phyloP scores from a whole-genome alignment of 768 basidiomycete genomes.

The Lepiota brunneoincarnata region DNA sequence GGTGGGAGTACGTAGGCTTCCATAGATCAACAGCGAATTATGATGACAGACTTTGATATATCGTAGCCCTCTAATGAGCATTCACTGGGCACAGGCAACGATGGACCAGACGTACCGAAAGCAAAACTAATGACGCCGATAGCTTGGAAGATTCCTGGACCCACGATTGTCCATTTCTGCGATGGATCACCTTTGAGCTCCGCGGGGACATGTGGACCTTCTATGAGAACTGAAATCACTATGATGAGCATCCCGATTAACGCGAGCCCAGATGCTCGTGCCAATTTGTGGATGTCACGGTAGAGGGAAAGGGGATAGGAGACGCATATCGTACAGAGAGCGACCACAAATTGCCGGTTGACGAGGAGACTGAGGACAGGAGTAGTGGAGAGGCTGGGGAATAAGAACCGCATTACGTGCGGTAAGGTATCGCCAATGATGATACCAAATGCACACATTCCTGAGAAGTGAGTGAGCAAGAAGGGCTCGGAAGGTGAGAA shows the following conservation, averaged over 20 bases:
- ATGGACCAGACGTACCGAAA: slow-evolving; percentile 44
- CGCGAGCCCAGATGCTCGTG: slow-evolving; percentile 89
- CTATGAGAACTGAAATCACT: slow-evolving; percentile 78
- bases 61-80: slow-evolving; percentile 6
- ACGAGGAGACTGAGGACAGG: slow-evolving; percentile 76
- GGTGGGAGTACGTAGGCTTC: slow-evolving; percentile 88
- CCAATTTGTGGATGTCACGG: slow-evolving; percentile 96
- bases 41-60: slow-evolving; percentile 80
- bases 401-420: slow-evolving; percentile 84
- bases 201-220: slow-evolving; percentile 72
- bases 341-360: slow-evolving; percentile 87
- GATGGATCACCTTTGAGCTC: slow-evolving; percentile 77
- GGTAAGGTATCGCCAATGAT: slow-evolving; percentile 98
- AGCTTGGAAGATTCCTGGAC: slow-evolving; percentile 86
- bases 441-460: slow-evolving; percentile 98
- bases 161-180: slow-evolving; percentile 71
- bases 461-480: slow-evolving; percentile 30
- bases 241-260: slow-evolving; percentile 94
- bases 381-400: slow-evolving; percentile 65
- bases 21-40: slow-evolving; percentile 95
- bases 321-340: slow-evolving; percentile 80
- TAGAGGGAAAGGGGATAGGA: slow-evolving; percentile 95
- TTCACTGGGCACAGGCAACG: background rate
- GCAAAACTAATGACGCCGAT: slow-evolving; percentile 98
- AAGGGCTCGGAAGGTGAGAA: background rate